phyloP scores from a whole-genome alignment of 2,329 filamentous ascomycete species.

The Trichoderma sp. region DNA sequence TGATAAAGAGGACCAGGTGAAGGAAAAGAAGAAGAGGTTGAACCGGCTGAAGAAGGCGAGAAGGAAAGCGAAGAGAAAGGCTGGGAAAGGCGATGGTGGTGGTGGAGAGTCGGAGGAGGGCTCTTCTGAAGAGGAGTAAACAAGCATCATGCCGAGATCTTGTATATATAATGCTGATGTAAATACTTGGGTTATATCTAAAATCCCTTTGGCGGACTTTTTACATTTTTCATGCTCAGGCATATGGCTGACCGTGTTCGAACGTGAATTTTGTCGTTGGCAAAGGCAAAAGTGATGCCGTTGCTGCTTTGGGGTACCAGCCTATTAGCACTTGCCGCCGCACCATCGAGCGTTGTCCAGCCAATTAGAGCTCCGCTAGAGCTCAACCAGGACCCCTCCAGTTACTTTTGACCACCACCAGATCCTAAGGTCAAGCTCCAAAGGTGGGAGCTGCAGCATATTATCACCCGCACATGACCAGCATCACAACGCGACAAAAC shows the following conservation, averaged over 20 bases:
- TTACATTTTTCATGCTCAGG: background rate
- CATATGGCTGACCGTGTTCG: background rate
- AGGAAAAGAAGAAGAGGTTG: slow-evolving; percentile 60
- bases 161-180: background rate
- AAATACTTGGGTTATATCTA: background rate
- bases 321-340: background rate
- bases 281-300: background rate
- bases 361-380: slow-evolving; percentile 6
- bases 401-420: background rate
- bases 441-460: slow-evolving; percentile 6
- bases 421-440: slow-evolving; percentile 2
- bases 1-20: slow-evolving; percentile 54
- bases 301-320: background rate
- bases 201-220: background rate
- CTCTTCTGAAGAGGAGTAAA: slow-evolving; percentile 24
- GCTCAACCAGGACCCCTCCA: slow-evolving; percentile 11
- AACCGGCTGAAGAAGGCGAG: slow-evolving; percentile 60
- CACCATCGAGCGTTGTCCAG: background rate
- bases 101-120: slow-evolving; percentile 17
- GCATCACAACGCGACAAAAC: background rate
- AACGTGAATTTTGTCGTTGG: background rate
- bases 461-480: slow-evolving; percentile 4
- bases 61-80: slow-evolving; percentile 53
- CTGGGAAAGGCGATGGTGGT: slow-evolving; percentile 24
- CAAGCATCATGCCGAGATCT: background rate